phyloP scores from a whole-genome alignment of 768 basidiomycete species.

The Mycena capillaripes region DNA sequence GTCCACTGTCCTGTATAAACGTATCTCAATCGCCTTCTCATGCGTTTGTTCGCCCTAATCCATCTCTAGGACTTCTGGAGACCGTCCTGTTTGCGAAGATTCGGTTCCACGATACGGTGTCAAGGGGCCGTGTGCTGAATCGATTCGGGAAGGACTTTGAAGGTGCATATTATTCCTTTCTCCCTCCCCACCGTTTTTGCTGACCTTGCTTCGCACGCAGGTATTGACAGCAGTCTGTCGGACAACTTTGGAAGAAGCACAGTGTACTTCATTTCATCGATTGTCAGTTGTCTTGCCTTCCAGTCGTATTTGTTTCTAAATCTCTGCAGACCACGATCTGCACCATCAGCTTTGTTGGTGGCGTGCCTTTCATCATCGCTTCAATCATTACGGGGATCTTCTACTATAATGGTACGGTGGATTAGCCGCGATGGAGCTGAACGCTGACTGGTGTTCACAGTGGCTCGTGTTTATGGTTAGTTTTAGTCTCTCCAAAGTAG shows the following conservation, averaged over 20 bases:
- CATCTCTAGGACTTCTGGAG: constrained; percentile 70
- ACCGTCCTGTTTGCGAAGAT: constrained; percentile 89
- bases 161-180: constrained; percentile 51
- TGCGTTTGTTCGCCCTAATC: not conserved
- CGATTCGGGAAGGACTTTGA: constrained; percentile 94
- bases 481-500: too few species aligned
- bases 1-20: constrained; percentile 81
- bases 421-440: not conserved
- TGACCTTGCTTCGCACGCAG: constrained; percentile 50
- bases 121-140: constrained; percentile 86
- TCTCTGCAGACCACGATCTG: constrained; percentile 68
- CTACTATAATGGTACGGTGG: constrained; percentile 77
- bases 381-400: constrained; percentile 67
- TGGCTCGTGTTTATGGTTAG: constrained; percentile 69
- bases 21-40: constrained; percentile 48
- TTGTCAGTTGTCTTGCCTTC: constrained; percentile 28
- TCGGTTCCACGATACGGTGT: constrained; percentile 94
- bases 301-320: not conserved
- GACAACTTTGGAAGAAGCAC: constrained; percentile 90
- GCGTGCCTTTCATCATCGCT: constrained; percentile 78
- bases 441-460: constrained; percentile 36
- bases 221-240: constrained; percentile 85
- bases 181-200: constrained; percentile 26
- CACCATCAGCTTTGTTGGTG: constrained; percentile 85
- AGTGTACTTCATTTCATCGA: constrained; percentile 76